Percentiles rank a stretch among this genome's conserved stretches.
Conservation (phyloP, 805 yeast species). For the Teunomyces tritomae region DNA sequence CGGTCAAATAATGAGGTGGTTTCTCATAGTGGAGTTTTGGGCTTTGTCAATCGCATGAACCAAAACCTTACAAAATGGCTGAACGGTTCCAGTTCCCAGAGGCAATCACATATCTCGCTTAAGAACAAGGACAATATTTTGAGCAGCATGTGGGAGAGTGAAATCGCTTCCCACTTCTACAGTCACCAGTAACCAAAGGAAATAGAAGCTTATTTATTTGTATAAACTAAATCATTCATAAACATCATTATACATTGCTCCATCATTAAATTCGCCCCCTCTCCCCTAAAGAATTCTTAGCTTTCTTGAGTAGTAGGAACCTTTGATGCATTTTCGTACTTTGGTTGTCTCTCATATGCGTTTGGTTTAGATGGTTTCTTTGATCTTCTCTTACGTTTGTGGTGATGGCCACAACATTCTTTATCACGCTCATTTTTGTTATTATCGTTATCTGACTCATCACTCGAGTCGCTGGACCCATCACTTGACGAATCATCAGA, state of each 20-base stretch:
- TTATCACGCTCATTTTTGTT: slow-evolving; percentile 47
- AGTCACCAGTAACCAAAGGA: not conserved
- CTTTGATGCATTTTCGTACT: slow-evolving; percentile 33
- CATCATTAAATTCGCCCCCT: not conserved
- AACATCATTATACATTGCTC: too few species aligned
- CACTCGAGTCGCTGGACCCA: slow-evolving; percentile 27
- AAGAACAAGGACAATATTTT: slow-evolving; percentile 4
- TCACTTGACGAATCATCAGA: slow-evolving; percentile 21
- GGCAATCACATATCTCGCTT: not conserved
- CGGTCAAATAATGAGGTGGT: slow-evolving; percentile 8
- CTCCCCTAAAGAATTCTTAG: not conserved
- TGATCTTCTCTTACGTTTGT: slow-evolving; percentile 20
- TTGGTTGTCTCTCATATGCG: slow-evolving; percentile 89
- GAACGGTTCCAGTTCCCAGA: not conserved
- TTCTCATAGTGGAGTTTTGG: slow-evolving; percentile 25
- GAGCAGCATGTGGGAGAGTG: slow-evolving; percentile 11
- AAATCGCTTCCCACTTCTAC: slow-evolving; percentile 1
- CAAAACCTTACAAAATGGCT: not conserved
- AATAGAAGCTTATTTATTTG: not conserved
- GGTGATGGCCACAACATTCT: slow-evolving; percentile 18
- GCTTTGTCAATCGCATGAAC: slow-evolving; percentile 21
- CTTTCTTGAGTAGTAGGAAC: not conserved
- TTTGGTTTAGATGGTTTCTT: slow-evolving; percentile 49
- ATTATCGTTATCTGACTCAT: slow-evolving; percentile 18
- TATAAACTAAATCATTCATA: not conserved